These are phyloP conservation scores for Gossypium sturtianum DNA, from an alignment of 345 rosid genomes.

Conservation along the genomic window DNA sequence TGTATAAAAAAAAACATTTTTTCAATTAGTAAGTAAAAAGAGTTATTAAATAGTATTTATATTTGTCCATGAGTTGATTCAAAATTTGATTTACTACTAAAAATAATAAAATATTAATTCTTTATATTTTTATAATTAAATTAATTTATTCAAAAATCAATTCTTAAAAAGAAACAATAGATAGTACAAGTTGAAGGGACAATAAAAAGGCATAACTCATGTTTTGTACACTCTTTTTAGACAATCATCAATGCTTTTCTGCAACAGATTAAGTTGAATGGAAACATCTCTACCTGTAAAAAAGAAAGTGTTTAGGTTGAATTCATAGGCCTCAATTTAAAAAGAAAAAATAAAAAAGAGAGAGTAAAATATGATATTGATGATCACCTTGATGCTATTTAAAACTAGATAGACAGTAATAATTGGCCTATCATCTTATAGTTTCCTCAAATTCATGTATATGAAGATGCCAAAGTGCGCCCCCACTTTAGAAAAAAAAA, in stretches of 20 bases:
- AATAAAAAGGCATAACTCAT: neutral
- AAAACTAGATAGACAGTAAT: neutral
- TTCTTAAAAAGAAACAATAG: neutral
- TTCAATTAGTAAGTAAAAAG: too few relatives aligned
- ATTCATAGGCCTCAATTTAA: neutral
- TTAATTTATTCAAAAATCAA: too few relatives aligned
- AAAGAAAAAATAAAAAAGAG: too few relatives aligned
- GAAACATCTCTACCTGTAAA: constrained; percentile 5
- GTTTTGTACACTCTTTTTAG: constrained; percentile 5
- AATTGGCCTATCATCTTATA: neutral
- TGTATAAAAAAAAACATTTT: too few relatives aligned
- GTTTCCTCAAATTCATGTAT: constrained; percentile 2
- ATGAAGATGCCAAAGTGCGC: neutral
- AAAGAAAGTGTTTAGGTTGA: neutral
- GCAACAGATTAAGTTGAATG: neutral
- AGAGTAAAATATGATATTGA: neutral
- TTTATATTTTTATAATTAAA: too few relatives aligned
- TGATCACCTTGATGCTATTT: neutral
- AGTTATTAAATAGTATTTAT: too few relatives aligned
- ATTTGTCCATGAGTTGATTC: too few relatives aligned
- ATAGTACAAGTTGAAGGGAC: neutral
- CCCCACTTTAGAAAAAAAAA: neutral
- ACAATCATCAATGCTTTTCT: constrained; percentile 5
- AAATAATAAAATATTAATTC: too few relatives aligned
- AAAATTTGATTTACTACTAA: too few relatives aligned